Evolutionary conservation across 306 rosid genomes (phyloP).

Genomic region (Sicyos edulis): DNA sequence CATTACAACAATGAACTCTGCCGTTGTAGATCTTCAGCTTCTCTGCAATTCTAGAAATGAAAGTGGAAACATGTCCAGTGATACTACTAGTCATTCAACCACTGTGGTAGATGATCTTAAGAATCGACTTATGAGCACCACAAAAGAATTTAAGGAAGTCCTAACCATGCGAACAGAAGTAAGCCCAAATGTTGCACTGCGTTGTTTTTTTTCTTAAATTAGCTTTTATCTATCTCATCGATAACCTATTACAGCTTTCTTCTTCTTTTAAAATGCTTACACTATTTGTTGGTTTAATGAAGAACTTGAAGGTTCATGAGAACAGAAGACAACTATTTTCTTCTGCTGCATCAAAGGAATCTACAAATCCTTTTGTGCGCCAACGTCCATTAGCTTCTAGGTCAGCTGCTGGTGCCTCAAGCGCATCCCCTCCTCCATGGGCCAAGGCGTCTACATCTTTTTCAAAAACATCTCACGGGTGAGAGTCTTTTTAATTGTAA

Average conservation of each 20-base stretch:
- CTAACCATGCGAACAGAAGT: slow-evolving; percentile 97
- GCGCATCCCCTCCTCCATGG: slow-evolving; percentile 83
- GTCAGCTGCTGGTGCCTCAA: slow-evolving; percentile 62
- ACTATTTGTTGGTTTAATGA: slow-evolving; percentile 26
- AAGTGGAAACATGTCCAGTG: slow-evolving; percentile 65
- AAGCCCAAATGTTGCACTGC: not conserved
- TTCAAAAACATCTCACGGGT: slow-evolving; percentile 52
- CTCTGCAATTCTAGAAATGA: slow-evolving; percentile 56
- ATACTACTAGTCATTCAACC: slow-evolving; percentile 81
- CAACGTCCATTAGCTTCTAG: slow-evolving; percentile 82
- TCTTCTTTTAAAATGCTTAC: slow-evolving; percentile 5
- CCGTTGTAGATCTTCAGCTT: slow-evolving; percentile 88
- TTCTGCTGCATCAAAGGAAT: slow-evolving; percentile 64
- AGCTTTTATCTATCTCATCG: not conserved
- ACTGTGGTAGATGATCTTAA: slow-evolving; percentile 91
- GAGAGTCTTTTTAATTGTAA: slow-evolving; percentile 27
- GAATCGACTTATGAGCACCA: slow-evolving; percentile 81
- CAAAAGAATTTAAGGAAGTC: slow-evolving; percentile 94
- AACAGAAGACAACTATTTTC: slow-evolving; percentile 85
- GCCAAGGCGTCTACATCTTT: slow-evolving; percentile 61
- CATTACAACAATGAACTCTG: slow-evolving; percentile 85
- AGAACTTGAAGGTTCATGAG: slow-evolving; percentile 93
- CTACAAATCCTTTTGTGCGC: slow-evolving; percentile 89
- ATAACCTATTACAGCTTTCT: not conserved
- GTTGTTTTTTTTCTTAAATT: not conserved